A percentile compares a stretch with the other conserved stretches of the same genome.
phyloP scores from a whole-genome alignment of 176 grass and related monocot genomes.

The Triticum aestivum region DNA sequence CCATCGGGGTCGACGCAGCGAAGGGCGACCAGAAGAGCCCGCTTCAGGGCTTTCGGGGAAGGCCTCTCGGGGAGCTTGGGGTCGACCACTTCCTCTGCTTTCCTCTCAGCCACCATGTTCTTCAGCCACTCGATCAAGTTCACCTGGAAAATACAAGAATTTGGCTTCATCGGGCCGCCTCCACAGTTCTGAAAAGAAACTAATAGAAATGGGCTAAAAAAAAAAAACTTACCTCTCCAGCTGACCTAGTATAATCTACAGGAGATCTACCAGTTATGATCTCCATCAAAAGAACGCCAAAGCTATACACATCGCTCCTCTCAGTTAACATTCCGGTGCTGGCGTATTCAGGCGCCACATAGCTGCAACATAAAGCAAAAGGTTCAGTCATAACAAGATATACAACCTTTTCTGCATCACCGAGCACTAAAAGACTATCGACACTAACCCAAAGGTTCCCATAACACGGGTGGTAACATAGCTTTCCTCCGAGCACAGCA shows the following conservation, averaged over 20 bases:
- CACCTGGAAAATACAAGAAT: conserved; percentile 46
- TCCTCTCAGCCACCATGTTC: conserved; percentile 76
- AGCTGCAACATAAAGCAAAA: conserved; percentile 45
- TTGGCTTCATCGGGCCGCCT: conserved; percentile 1
- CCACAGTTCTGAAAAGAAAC: not conserved
- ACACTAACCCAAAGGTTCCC: conserved; percentile 94
- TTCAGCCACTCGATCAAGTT: conserved; percentile 98
- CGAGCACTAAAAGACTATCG: not conserved
- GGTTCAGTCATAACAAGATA: conserved; percentile 21
- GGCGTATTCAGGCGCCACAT: conserved; percentile 92
- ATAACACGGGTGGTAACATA: conserved; percentile 98
- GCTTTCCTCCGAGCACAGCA: conserved; percentile 82
- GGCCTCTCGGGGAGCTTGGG: conserved; percentile 71
- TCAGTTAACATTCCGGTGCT: conserved; percentile 98
- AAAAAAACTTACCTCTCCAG: conserved; percentile 55
- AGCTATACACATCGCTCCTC: conserved; percentile 96
- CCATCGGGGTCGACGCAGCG: conserved; percentile 91
- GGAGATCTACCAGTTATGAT: conserved; percentile 89
- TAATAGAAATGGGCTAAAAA: not conserved
- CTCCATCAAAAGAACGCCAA: conserved; percentile 96
- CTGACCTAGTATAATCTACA: conserved; percentile 85
- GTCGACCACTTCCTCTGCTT: conserved; percentile 78
- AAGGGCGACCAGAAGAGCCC: conserved; percentile 70
- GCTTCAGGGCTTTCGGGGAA: conserved; percentile 73
- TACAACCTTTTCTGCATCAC: not conserved